These are phyloP conservation scores for Aspergillus quadrilineatus DNA, from an alignment of 2,329 filamentous ascomycete species.

Conservation along the genomic window DNA sequence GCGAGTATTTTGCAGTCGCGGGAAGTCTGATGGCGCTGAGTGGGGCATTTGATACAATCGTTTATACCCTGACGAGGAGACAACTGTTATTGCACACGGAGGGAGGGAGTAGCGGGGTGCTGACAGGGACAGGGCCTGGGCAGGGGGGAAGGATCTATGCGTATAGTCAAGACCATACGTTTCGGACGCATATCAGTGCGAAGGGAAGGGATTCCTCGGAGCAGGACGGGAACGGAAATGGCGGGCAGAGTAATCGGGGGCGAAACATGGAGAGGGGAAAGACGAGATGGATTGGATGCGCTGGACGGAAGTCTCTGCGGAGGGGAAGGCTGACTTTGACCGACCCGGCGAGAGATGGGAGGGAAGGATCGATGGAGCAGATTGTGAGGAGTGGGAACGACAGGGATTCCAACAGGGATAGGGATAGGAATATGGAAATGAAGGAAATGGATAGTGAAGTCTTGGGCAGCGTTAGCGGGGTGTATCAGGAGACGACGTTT, in stretches of 20 bases:
- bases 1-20: conserved; percentile 49
- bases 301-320: neutral
- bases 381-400: neutral
- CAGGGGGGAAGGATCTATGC: no score
- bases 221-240: neutral
- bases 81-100: conserved; percentile 54
- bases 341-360: neutral
- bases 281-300: neutral
- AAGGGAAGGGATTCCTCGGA: neutral
- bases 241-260: no score
- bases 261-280: neutral
- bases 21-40: conserved; percentile 57
- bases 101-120: neutral
- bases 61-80: conserved; percentile 60
- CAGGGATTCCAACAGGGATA: neutral
- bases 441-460: neutral
- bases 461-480: neutral
- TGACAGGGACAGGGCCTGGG: no score
- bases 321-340: neutral
- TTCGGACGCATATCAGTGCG: no score
- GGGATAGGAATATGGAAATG: neutral
- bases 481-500: neutral
- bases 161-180: no score
- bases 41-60: conserved; percentile 58
- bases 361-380: neutral